Percentiles rank a stretch among this genome's conserved stretches.
Conservation (phyloP, 441 rosid genomes). For the Populus hybrid region DNA sequence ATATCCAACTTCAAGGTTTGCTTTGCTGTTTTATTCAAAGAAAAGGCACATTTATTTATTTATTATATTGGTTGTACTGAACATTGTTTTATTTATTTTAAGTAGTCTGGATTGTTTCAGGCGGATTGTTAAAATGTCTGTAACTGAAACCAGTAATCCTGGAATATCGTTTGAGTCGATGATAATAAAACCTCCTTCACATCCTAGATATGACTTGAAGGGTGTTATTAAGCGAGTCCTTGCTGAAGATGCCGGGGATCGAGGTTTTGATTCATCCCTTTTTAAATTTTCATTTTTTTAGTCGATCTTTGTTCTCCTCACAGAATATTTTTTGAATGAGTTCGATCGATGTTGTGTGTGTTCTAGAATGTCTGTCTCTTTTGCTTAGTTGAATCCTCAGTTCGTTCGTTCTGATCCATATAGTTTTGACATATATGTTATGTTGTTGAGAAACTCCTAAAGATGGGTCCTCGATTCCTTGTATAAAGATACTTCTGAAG, state of each 20-base stretch:
- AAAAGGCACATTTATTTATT: background rate
- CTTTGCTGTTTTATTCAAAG: background rate
- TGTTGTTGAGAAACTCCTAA: background rate
- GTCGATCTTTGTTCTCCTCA: background rate
- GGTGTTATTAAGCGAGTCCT: conserved; percentile 71
- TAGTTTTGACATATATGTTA: background rate
- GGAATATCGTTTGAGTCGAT: conserved; percentile 35
- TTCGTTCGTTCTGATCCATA: background rate
- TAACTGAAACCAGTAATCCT: conserved; percentile 27
- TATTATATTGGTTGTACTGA: background rate
- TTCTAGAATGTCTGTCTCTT: background rate
- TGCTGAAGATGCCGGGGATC: conserved; percentile 88
- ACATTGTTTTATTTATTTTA: background rate
- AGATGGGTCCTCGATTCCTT: background rate
- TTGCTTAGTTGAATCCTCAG: conserved; percentile 4
- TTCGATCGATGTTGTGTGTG: background rate
- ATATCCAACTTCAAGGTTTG: conserved; percentile 48
- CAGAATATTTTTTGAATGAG: background rate
- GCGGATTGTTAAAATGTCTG: conserved; percentile 59
- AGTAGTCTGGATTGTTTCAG: conserved; percentile 28
- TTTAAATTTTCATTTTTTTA: background rate
- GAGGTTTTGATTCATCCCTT: conserved; percentile 40
- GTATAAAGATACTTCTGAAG: background rate
- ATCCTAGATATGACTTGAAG: conserved; percentile 81
- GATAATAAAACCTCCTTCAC: conserved; percentile 82